A percentile compares a stretch with the other conserved stretches of the same genome.
phyloP scores from a whole-genome alignment of 1,284 basidiomycete genomes.

The Flammula alnicola region DNA sequence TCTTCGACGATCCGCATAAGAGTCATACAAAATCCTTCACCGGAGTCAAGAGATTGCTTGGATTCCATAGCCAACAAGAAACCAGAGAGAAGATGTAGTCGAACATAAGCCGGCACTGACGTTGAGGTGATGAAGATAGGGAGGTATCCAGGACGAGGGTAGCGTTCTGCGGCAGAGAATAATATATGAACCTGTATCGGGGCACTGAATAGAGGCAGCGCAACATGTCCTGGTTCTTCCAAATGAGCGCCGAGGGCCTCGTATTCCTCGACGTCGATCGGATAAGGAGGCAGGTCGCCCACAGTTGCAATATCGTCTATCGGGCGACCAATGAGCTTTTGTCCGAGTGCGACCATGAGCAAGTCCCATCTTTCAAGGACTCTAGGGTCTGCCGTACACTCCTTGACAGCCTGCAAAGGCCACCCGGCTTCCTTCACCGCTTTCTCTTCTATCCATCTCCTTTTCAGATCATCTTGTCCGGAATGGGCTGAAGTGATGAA shows the following conservation, averaged over 20 bases:
- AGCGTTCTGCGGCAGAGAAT: constrained; percentile 54
- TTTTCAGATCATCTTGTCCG: constrained; percentile 67
- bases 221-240: constrained; percentile 49
- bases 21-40: constrained; percentile 77
- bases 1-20: constrained; percentile 79
- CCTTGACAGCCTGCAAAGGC: constrained; percentile 74
- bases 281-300: constrained; percentile 30
- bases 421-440: constrained; percentile 86
- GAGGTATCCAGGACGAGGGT: constrained; percentile 58
- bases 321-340: constrained; percentile 50
- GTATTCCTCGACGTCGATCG: constrained; percentile 60
- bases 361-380: constrained; percentile 52
- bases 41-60: constrained; percentile 63
- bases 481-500: constrained; percentile 69
- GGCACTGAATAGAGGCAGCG: constrained; percentile 65
- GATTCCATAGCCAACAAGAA: constrained; percentile 60
- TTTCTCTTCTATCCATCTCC: constrained; percentile 84
- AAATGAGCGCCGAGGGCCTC: constrained; percentile 70
- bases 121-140: constrained; percentile 83
- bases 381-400: constrained; percentile 45
- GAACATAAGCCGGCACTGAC: constrained; percentile 80
- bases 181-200: constrained; percentile 74
- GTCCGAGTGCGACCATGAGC: constrained; percentile 55
- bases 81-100: constrained; percentile 79
- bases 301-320: constrained; percentile 25